Percentiles rank a stretch among this genome's conserved stretches.
Evolutionary conservation across 768 basidiomycete genomes (phyloP).

Genomic region (Aureoboletus auriporus): DNA sequence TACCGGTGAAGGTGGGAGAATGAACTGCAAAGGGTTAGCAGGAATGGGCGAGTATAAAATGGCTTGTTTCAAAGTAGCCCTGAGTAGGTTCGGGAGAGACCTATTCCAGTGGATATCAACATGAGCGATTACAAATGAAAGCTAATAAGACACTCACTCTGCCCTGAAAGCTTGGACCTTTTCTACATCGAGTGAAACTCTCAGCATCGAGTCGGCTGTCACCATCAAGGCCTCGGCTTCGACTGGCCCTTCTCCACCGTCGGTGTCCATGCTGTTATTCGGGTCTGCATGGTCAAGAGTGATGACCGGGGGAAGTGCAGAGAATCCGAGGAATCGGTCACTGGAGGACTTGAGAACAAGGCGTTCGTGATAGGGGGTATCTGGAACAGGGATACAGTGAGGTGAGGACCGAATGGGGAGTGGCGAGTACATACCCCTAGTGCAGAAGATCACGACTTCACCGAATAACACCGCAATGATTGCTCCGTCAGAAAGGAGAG

Average conservation of each 20-base stretch:
- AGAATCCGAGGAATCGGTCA: slow-evolving; percentile 70
- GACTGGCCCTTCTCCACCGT: slow-evolving; percentile 1
- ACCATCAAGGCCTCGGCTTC: slow-evolving; percentile 34
- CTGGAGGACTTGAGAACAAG: slow-evolving; percentile 66
- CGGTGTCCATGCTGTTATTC: slow-evolving; percentile 8
- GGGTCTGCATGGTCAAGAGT: slow-evolving; percentile 17
- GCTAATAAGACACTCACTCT: slow-evolving; percentile 43
- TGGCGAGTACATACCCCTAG: slow-evolving; percentile 44
- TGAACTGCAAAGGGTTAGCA: slow-evolving; percentile 78
- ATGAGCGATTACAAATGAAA: neutral
- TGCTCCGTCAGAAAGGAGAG: slow-evolving; percentile 54
- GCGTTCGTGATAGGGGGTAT: slow-evolving; percentile 66
- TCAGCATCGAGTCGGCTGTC: slow-evolving; percentile 70
- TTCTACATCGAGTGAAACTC: slow-evolving; percentile 57
- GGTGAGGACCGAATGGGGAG: neutral
- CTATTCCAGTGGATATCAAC: slow-evolving; percentile 40
- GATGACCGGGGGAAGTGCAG: slow-evolving; percentile 35
- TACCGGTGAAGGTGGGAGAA: slow-evolving; percentile 63
- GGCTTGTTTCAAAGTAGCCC: slow-evolving; percentile 79
- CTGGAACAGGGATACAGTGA: slow-evolving; percentile 32
- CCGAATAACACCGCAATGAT: slow-evolving; percentile 67
- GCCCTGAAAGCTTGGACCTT: slow-evolving; percentile 56
- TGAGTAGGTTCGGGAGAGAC: slow-evolving; percentile 61
- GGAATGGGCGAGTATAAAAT: slow-evolving; percentile 72
- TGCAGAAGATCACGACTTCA: slow-evolving; percentile 70